Percentiles rank a stretch among this genome's conserved stretches.
Conservation (phyloP, 169 alveolate species). For the Miamiensis avidus region DNA sequence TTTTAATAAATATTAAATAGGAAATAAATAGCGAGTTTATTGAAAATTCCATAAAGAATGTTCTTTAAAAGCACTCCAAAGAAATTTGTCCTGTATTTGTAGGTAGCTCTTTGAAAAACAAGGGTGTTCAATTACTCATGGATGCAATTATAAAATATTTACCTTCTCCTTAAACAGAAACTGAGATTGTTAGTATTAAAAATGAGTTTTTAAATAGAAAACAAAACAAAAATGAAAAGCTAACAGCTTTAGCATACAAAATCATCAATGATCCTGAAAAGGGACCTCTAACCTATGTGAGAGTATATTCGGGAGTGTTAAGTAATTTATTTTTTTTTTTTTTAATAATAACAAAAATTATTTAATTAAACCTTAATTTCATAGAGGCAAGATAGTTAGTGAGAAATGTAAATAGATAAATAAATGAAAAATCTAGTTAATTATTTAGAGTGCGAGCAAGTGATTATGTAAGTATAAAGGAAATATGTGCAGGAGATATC, state of each 20-base stretch:
- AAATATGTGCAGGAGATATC: constrained; percentile 72
- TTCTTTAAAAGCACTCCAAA: constrained; percentile 25
- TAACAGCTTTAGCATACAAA: constrained; percentile 70
- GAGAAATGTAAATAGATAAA: constrained; percentile 22
- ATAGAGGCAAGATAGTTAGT: not conserved
- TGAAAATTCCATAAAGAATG: constrained; percentile 68
- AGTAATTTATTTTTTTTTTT: not conserved
- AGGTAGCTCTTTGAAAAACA: constrained; percentile 93
- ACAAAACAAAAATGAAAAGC: constrained; percentile 43
- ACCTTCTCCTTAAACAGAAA: constrained; percentile 86
- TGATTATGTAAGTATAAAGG: constrained; percentile 53
- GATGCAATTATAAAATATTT: constrained; percentile 78
- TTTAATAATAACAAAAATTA: constrained; percentile 1
- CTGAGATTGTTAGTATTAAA: constrained; percentile 19
- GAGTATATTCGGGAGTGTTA: constrained; percentile 66
- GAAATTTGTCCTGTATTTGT: constrained; percentile 79
- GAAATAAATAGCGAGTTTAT: constrained; percentile 9
- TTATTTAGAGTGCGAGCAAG: constrained; percentile 71
- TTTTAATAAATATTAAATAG: not conserved
- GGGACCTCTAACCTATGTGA: constrained; percentile 63
- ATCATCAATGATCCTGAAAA: constrained; percentile 58
- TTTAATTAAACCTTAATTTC: not conserved
- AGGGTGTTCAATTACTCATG: constrained; percentile 71
- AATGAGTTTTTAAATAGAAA: constrained; percentile 32
- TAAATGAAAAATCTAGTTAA: constrained; percentile 45